Conservation (phyloP, 306 rosid genomes). For the Leucaena leucocephala region DNA sequence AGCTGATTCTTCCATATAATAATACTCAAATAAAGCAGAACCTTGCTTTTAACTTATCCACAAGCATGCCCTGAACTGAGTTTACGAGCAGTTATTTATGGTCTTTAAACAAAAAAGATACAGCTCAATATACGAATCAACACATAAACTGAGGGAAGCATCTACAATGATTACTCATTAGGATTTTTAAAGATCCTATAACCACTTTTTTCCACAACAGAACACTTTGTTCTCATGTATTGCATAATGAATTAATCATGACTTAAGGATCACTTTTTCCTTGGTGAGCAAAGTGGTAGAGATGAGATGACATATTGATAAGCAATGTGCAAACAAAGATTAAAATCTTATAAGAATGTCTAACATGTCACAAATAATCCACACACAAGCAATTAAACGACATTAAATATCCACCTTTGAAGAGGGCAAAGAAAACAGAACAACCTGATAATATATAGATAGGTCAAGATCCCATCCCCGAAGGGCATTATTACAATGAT, state of each 20-base stretch:
- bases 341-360: background rate
- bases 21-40: background rate
- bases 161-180: background rate
- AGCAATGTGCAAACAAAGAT: background rate
- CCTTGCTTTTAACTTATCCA: background rate
- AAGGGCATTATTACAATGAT: background rate
- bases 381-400: background rate
- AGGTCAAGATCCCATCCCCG: background rate
- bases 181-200: background rate
- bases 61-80: background rate
- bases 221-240: background rate
- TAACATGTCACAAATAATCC: background rate
- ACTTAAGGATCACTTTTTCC: background rate
- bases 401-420: background rate
- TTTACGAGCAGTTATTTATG: background rate
- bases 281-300: background rate
- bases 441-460: background rate
- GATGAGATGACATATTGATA: too few species aligned
- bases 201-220: background rate
- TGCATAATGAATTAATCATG: background rate
- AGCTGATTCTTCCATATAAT: too few species aligned
- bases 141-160: background rate
- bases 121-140: background rate
- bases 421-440: background rate
- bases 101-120: background rate